Conservation (phyloP, 768 basidiomycete genomes). For the Pleurotus pulmonarius region DNA sequence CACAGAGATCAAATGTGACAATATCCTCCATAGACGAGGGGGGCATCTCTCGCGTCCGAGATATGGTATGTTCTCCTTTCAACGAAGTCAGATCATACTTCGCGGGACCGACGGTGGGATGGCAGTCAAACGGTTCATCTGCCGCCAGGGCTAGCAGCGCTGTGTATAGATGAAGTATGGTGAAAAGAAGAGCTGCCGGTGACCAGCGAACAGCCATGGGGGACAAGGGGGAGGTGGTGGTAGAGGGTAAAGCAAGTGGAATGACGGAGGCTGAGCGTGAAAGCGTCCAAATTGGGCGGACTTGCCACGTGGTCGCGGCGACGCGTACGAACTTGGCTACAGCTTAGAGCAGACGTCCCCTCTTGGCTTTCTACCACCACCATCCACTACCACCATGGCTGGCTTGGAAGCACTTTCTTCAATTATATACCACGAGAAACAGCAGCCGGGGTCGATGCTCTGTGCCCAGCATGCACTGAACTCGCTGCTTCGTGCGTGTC, state of each 20-base stretch:
- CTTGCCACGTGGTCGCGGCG: conserved; percentile 3
- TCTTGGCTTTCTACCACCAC: conserved; percentile 4
- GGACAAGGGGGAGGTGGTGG: neutral
- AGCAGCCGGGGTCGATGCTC: conserved; percentile 76
- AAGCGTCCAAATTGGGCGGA: neutral
- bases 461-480: conserved; percentile 89
- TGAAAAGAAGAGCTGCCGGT: conserved; percentile 9
- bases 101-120: conserved; percentile 30
- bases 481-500: conserved; percentile 62
- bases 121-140: conserved; percentile 51
- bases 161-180: conserved; percentile 11
- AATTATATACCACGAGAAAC: conserved; percentile 75
- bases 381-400: conserved; percentile 40
- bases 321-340: neutral
- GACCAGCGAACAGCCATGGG: conserved; percentile 7
- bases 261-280: neutral
- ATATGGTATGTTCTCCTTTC: conserved; percentile 45
- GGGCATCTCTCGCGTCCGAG: conserved; percentile 51
- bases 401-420: conserved; percentile 49
- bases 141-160: conserved; percentile 23
- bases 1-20: conserved; percentile 67
- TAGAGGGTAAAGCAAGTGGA: neutral
- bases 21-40: conserved; percentile 61
- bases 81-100: conserved; percentile 63
- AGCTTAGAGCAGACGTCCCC: neutral